Base-by-base conservation (phyloP, 805 yeast genomes). In the Wickerhamiella cacticola region DNA sequence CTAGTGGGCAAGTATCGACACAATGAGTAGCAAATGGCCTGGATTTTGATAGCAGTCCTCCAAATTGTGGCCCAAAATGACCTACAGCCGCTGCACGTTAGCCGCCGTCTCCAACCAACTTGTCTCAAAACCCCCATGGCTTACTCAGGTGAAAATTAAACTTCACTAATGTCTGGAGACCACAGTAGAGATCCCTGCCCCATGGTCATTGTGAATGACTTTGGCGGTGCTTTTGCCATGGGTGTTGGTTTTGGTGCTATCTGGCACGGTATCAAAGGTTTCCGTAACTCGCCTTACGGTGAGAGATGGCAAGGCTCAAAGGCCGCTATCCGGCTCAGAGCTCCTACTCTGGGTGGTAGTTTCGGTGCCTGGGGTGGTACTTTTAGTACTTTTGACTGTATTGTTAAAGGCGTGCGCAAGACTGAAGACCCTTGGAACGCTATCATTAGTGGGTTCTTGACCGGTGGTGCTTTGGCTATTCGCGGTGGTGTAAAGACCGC, bases 151-250 rank as follows among this genome's bases (percentile, higher is more conserved):
- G 42, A 39, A 39, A 39, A 39, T 39, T 39, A 21, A 36, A 15
- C 23, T 36, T 36, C 24, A 36, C 22, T 29, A 21, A 43, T 43
- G 46, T 43, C 46, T 43, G 95, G 95, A 48, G 98, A 92, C 70
- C 97, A 92, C 68, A 79, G 95, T 39, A 84, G 97, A 78, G 99
- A 92, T 66, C 99, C 99, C 59, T 92, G 99, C 70, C 99, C 99
- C 49, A 75, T 89, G 56, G 96, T 92, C 50, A 86, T 92, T 56
- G 71, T 92, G 56, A 89, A 81, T 68, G 99, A 92, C 72, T 92
- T 92, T 60, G 99, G 99, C 63, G 97, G 96, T 66, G 97, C 98
- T 50, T 92, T 88, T 62, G 80, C 97, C 61, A 89, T 92, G 97
- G 99, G 99, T 70, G 96, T 79, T 58, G 83, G 92, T 61, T 98